Evolutionary conservation across 2,329 filamentous ascomycete species (phyloP).

Genomic region (Fusarium tjaetaba): DNA sequence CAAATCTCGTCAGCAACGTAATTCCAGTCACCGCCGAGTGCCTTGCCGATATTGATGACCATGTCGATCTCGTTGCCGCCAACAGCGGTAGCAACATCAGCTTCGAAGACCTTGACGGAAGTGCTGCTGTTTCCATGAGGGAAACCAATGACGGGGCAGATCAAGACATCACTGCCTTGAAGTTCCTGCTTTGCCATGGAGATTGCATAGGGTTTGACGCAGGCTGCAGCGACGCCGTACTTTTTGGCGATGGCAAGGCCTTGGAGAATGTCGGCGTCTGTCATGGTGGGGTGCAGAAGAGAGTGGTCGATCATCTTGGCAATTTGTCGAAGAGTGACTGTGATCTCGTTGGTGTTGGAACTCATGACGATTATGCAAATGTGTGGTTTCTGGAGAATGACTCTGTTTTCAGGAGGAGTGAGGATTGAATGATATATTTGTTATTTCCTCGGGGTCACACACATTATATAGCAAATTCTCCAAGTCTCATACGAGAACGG

Average conservation of each 20-base stretch:
- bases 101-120: constrained; percentile 64
- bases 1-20: constrained; percentile 65
- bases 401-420: rapidly evolving
- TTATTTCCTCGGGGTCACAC: too few species aligned
- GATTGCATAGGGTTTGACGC: constrained; percentile 67
- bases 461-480: too few species aligned
- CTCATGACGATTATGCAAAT: too few species aligned
- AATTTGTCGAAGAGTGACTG: constrained; percentile 56
- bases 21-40: constrained; percentile 64
- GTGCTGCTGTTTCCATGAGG: constrained; percentile 68
- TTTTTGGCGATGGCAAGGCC: constrained; percentile 60
- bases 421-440: too few species aligned
- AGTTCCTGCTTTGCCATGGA: constrained; percentile 59
- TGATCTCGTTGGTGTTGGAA: constrained; percentile 35
- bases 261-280: constrained; percentile 60
- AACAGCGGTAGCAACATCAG: constrained; percentile 55
- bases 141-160: constrained; percentile 70
- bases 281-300: constrained; percentile 69
- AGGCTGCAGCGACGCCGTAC: constrained; percentile 64
- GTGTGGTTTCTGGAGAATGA: too few species aligned
- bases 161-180: constrained; percentile 56
- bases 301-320: constrained; percentile 70
- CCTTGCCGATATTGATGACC: constrained; percentile 70
- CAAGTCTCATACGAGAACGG: too few species aligned
- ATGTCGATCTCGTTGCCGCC: constrained; percentile 68